A percentile compares a stretch with the other conserved stretches of the same genome.
These are phyloP conservation scores for Kwoniella sp. DNA, from an alignment of 768 basidiomycete genomes.

Conservation along the genomic window DNA sequence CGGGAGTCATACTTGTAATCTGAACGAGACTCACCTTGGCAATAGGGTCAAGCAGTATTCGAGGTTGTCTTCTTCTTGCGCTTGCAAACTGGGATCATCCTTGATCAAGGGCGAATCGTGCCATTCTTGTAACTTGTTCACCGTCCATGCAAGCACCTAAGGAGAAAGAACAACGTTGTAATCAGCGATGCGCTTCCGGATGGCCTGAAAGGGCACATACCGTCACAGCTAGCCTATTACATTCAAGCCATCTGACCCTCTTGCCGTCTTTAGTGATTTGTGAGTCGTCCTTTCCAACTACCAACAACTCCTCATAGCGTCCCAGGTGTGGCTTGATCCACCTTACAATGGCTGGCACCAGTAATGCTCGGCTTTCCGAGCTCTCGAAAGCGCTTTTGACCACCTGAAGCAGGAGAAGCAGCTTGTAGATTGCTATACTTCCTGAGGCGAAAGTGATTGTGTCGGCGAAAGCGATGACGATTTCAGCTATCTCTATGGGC, in stretches of 20 bases:
- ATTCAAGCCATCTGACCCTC: conserved; percentile 86
- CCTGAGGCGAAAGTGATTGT: conserved; percentile 76
- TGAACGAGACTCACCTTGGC: conserved; percentile 66
- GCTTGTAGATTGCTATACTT: conserved; percentile 87
- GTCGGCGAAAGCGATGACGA: conserved; percentile 84
- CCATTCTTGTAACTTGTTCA: conserved; percentile 83
- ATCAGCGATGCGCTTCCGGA: conserved; percentile 4
- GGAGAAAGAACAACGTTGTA: too few species aligned
- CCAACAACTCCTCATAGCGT: conserved; percentile 77
- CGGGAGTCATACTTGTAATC: background rate
- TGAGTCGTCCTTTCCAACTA: conserved; percentile 62
- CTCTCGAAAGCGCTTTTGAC: conserved; percentile 86
- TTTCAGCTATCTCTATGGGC: conserved; percentile 79
- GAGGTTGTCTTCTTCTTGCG: conserved; percentile 88
- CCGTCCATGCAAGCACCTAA: conserved; percentile 61
- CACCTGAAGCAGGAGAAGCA: conserved; percentile 90
- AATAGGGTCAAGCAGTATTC: conserved; percentile 80
- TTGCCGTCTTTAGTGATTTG: conserved; percentile 71
- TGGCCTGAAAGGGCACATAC: conserved; percentile 60
- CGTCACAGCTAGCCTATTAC: conserved; percentile 83
- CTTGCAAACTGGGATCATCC: conserved; percentile 65
- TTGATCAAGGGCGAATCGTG: conserved; percentile 69
- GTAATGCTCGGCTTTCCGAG: conserved; percentile 70
- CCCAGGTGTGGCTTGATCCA: conserved; percentile 98
- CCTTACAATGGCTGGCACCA: conserved; percentile 83